Base-by-base conservation (phyloP, 2,329 filamentous ascomycete species). In the Fusarium pseudograminearum region DNA sequence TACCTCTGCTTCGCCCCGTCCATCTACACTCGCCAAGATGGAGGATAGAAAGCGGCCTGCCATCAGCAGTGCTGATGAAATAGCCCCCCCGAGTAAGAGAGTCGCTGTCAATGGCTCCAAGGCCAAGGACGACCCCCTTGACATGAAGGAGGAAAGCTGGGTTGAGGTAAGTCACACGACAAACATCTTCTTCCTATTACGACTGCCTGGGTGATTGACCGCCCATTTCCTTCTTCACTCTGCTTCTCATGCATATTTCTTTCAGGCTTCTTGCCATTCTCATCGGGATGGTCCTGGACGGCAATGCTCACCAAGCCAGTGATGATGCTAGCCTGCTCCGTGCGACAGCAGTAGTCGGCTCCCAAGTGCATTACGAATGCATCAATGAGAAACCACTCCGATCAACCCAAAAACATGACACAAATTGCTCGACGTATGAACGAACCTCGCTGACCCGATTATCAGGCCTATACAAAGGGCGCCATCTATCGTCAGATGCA, bases 31-130 rank as follows among this genome's bases (percentile, higher is more conserved):
- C 83, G 86, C 90, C 85, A 97, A 96, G 89, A 99, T 98, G 95
- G 96, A 99, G 88, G 96, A 98, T 86, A 93, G 96, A 89, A 99
- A 99, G 89, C 90, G 96, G 89, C 92, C 94, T 78, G 93, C 94
- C 78, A 87, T 91, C 75, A 87, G 89, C 82, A 92, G 91, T 78
- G 84, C 89, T 77, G 93, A 96, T 80, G 93, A 98, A 74, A 85
- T 93, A 77, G 92, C 92, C 72, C 95, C 95, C 72, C 94, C 95
- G 24, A 92, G 90, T 78, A 99, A 98, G 86, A 91, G 94, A 82
- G 92, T 97, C 80, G 93, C 93, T 58, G 87, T 95, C 72, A 98
- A 97, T 85, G 94, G 94, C 69, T 85, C 83, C 76, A 87, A 86
- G 73, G 78, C 81, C 72, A 85, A 85, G 67, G 86, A 88, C 62